Evolutionary conservation across 202 grass and related monocot genomes (phyloP).

Genomic region (Digitaria exilis): DNA sequence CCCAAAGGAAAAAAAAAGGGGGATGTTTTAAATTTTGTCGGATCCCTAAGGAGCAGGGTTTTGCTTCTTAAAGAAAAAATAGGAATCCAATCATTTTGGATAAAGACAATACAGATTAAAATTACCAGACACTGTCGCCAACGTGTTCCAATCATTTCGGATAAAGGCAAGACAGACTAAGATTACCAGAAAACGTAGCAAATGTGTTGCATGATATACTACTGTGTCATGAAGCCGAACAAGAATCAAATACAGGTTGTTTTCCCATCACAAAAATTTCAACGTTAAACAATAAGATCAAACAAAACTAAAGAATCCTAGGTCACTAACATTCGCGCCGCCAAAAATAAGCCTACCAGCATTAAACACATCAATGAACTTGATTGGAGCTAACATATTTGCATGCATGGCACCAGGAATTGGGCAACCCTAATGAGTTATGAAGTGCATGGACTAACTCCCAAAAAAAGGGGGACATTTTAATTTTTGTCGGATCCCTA

Average conservation of each 20-base stretch:
- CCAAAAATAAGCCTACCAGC: neutral
- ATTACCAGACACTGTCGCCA: neutral
- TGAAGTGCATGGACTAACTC: no score
- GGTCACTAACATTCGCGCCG: neutral
- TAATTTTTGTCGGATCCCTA: no score
- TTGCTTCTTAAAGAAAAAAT: neutral
- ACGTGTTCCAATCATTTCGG: neutral
- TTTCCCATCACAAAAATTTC: slow-evolving; percentile 24
- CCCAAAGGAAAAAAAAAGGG: no score
- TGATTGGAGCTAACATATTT: neutral
- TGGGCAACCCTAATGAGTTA: slow-evolving; percentile 33
- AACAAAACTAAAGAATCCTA: neutral
- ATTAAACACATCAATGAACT: neutral
- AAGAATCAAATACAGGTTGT: neutral
- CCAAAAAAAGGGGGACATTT: no score
- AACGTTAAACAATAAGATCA: neutral
- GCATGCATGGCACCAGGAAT: neutral
- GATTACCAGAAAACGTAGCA: neutral
- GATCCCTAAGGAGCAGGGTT: neutral
- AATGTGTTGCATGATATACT: neutral
- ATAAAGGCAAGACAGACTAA: neutral
- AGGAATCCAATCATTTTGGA: neutral
- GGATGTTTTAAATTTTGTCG: neutral
- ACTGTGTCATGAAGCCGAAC: neutral
- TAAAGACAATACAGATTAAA: neutral